Base-by-base conservation (phyloP, 805 yeast genomes). In the Wickerhamomyces tratensis region DNA sequence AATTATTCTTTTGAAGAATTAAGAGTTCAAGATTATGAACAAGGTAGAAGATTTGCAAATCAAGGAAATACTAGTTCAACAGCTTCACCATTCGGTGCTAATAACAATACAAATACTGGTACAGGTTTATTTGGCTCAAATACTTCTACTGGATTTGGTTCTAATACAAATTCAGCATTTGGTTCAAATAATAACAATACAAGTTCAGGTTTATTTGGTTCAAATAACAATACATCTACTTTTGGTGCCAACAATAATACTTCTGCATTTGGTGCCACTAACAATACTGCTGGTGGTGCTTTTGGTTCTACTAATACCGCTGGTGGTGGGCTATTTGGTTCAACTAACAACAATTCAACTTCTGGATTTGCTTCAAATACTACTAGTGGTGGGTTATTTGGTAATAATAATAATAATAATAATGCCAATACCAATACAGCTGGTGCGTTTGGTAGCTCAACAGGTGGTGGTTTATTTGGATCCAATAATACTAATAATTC, bases 1-100 rank as follows among this genome's bases (percentile, higher is more conserved):
- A 79, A 79, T 51, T 85, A 62, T 53, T 85, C 96, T 0, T 75
- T 80, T 55, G 97, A 88, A 61, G 98, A 93, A 59, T 74, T 93
- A 61, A 76, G 99, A 57, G 67, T 74, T 51, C 91, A 83, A 60
- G 99, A 93, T 64, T 93, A 93, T 59, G 77, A 78, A 52, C 84
- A 79, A 49, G 77, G 76, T 42, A 72, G 93, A 56, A 72, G 77
- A 46, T 77, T 49, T 48, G 89, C 86, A 13, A 76, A 67, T 47
- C 34, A 31, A 31, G 59, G 48, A 39, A 54, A 49, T 40, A 43
- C 59, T 42, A 42, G 47, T 9, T 45, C 55, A 7, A 34, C 40
- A n/a, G 48, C 59, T 31, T 58, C 60, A 25, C n/a, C 44, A 26
- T 51, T 55, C 7, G 49, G 52, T 30, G 47, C 45, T 15, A 45